Base-by-base conservation (phyloP, 495 filamentous ascomycete genomes). In the Penicillium macrosclerotiorum region DNA sequence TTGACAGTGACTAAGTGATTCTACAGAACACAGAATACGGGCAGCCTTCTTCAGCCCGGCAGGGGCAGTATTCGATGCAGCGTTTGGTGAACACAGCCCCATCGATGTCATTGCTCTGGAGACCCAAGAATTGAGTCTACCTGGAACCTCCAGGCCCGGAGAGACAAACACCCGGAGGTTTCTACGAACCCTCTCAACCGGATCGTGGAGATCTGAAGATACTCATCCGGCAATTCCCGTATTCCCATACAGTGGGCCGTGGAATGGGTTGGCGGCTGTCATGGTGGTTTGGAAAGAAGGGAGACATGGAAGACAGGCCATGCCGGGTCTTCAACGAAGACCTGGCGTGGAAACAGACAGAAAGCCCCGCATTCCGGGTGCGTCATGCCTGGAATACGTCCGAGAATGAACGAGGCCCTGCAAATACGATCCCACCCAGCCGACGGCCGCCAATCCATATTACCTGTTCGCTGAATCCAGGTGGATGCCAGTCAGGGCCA, bases 281-380 rank as follows among this genome's bases (percentile, higher is more conserved):
- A 46, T 36, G 22, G 35, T 8, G 31, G 16, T 30, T 41, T 24
- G 24, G 37, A 24, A 24, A 40, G n/a, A n/a, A n/a, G n/a, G n/a
- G n/a, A n/a, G n/a, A n/a, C n/a, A n/a, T n/a, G n/a, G n/a, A n/a
- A n/a, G 37, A 37, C 52, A 49, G 44, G 31, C 24, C 33, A 54
- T 56, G 49, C 35, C 25, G 30, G 38, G 36, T 37, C n/a, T n/a
- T n/a, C n/a, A n/a, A n/a, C n/a, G 32, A 42, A 47, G 29, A 43
- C 36, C 23, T 13, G 31, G 34, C 29, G 54, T 57, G 54, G 54
- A 45, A 54, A 47, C 37, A 36, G 41, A 47, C 31, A 27, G 27
- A 41, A 54, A 45, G 58, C 58, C 58, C 58, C 58, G 58, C 58
- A 59, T 61, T 52, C 47, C 34, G 17, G 17, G 18, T 51, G 50